Conservation (phyloP, 2,329 filamentous ascomycete genomes). For the Cladosporium sp. region DNA sequence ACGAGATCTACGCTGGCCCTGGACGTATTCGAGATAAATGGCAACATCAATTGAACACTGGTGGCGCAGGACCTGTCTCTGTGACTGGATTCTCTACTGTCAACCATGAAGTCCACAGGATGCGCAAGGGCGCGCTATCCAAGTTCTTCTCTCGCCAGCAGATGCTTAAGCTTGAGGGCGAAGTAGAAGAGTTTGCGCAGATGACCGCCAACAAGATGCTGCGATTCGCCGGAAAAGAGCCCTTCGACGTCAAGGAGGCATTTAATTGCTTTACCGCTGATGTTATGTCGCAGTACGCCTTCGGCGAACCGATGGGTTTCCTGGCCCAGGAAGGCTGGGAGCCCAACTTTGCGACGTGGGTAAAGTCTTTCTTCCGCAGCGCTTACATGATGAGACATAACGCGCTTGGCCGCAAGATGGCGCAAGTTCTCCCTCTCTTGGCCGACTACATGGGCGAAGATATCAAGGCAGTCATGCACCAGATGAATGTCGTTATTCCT, state of each 20-base stretch:
- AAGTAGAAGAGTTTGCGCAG: constrained; percentile 41
- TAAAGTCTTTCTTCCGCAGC: constrained; percentile 18
- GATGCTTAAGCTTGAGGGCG: constrained; percentile 25
- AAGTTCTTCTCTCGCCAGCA: constrained; percentile 29
- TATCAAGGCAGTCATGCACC: constrained; percentile 11
- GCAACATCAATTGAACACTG: constrained; percentile 14
- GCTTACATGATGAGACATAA: constrained; percentile 20
- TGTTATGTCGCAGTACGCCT: constrained; percentile 55
- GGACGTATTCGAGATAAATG: constrained; percentile 24
- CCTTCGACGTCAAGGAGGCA: constrained; percentile 42
- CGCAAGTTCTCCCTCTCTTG: constrained; percentile 8
- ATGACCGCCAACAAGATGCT: constrained; percentile 60
- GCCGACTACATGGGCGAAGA: constrained; percentile 18
- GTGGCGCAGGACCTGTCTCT: constrained; percentile 17
- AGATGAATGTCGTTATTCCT: constrained; percentile 12
- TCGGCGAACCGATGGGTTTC: constrained; percentile 56
- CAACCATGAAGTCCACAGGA: constrained; percentile 38
- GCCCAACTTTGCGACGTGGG: constrained; percentile 14
- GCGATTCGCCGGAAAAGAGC: constrained; percentile 52
- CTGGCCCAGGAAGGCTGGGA: constrained; percentile 42
- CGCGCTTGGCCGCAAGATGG: constrained; percentile 11
- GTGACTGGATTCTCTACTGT: constrained; percentile 49
- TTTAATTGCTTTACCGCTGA: constrained; percentile 57
- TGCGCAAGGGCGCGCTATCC: constrained; percentile 26
- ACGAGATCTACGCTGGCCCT: constrained; percentile 28